Evolutionary conservation across 2,329 filamentous ascomycete species (phyloP).

Genomic region (Beauveria brongniartii): DNA sequence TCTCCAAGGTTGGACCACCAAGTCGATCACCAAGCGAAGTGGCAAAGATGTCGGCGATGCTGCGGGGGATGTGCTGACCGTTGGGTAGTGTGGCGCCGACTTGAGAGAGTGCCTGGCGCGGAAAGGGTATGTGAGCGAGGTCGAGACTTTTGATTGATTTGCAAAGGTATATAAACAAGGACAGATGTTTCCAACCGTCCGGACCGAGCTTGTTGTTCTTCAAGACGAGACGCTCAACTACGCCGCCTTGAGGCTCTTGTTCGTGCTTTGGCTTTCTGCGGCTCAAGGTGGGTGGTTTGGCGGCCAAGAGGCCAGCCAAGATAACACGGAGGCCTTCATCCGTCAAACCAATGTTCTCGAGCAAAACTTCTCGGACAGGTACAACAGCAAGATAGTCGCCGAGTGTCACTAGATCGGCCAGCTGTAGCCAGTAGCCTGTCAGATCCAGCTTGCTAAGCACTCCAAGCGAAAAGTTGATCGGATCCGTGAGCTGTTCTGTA

Average conservation of each 20-base stretch:
- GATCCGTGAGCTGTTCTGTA: conserved; percentile 73
- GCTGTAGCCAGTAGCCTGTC: conserved; percentile 73
- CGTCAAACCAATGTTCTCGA: conserved; percentile 80
- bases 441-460: conserved; percentile 76
- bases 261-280: conserved; percentile 39
- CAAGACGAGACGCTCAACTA: conserved; percentile 78
- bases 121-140: conserved; percentile 76
- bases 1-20: conserved; percentile 67
- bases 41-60: conserved; percentile 55
- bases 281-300: conserved; percentile 56
- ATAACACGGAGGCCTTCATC: conserved; percentile 84
- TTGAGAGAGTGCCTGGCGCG: conserved; percentile 30
- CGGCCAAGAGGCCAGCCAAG: conserved; percentile 75
- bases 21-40: conserved; percentile 70
- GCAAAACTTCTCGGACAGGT: conserved; percentile 73
- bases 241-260: conserved; percentile 50
- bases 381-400: conserved; percentile 93
- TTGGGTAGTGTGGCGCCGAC: conserved; percentile 24
- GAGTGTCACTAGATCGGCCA: conserved; percentile 77
- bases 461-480: conserved; percentile 61
- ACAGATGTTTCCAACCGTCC: conserved; percentile 87
- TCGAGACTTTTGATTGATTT: conserved; percentile 80
- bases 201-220: conserved; percentile 87
- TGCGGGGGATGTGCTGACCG: conserved; percentile 25
- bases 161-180: conserved; percentile 84